Evolutionary conservation across 805 yeast species (phyloP), one percentile per base, ranked within the genome.

Genomic region (Hanseniaspora pseudoguilliermondii): DNA sequence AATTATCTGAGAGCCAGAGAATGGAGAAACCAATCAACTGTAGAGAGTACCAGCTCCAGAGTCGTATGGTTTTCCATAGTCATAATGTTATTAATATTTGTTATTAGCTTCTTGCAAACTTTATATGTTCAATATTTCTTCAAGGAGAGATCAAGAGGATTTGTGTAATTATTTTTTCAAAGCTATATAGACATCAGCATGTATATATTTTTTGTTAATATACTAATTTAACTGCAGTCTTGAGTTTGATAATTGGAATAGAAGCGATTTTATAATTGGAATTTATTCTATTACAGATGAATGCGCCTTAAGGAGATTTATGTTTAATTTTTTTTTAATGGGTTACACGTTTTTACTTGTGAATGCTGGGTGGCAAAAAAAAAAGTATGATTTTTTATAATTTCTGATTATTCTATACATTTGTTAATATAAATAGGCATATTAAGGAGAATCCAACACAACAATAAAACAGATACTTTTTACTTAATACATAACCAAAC

Each of bases 1-100:
- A 87, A 84, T 65, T 88, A 93, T 70, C 82, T 91, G 73, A 88
- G 89, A 75, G 89, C 97, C 18, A 85, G 99, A 75, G 95, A 90
- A 75, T 85, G 87, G 80, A 83, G 99, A 75, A 93, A 93, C 73
- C 93, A 89, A 79, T 85, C 91, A 51, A 87, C 96, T 44, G 96
- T 87, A 60, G 75, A 76, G 68, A 80, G 87, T 51, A 87, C 95
- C 35, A 86, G 83, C 64, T 73, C 82, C 20, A 81, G 95, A 66
- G 77, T 87, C 58, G 83, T 84, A 66, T 86, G 83, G 78, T 79
- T 86, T 65, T 81, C 90, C 47, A 71, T 86, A 54, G 70, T 80
- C 57, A 89, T 84, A 66, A 84, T 86, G 60, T 66, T 79, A 43
- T 73, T 84, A 62, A 84, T 84, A 78, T 86, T 84, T 50, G 84